Evolutionary conservation across 208 protist genomes (phyloP).

Genomic region (Trichomonas tenax): DNA sequence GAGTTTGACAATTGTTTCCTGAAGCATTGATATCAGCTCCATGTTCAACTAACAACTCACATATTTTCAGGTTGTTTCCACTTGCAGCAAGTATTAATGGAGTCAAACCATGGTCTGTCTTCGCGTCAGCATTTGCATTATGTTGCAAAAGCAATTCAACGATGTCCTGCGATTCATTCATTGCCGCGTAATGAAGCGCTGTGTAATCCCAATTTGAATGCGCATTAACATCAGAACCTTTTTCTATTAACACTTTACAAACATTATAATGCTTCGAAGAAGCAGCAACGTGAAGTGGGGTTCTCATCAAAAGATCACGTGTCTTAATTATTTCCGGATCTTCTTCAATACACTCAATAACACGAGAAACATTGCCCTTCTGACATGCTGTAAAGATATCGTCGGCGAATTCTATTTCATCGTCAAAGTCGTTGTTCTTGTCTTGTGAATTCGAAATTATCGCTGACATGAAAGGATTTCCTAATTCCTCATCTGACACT

Average conservation of each 20-base stretch:
- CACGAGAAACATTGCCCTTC: not conserved
- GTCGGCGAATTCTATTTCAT: not conserved
- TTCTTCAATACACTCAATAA: not conserved
- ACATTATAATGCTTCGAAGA: not conserved
- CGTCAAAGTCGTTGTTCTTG: not conserved
- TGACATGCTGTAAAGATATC: not conserved
- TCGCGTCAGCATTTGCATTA: not conserved
- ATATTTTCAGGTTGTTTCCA: not conserved
- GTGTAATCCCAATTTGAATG: not conserved
- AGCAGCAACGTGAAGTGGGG: not conserved
- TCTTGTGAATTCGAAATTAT: not conserved
- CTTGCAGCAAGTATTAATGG: not conserved
- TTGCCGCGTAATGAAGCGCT: not conserved
- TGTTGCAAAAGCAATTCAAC: not conserved
- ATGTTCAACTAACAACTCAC: not conserved
- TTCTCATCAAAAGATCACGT: not conserved
- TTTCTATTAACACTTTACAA: not conserved
- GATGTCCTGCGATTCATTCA: not conserved
- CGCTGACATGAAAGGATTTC: not conserved
- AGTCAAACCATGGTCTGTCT: not conserved
- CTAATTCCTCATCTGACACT: not conserved
- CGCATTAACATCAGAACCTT: not conserved
- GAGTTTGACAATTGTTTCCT: not conserved
- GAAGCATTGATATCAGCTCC: not conserved
- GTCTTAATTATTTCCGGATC: not conserved